Conservation (phyloP, 805 yeast genomes). For the Metschnikowia orientalis region DNA sequence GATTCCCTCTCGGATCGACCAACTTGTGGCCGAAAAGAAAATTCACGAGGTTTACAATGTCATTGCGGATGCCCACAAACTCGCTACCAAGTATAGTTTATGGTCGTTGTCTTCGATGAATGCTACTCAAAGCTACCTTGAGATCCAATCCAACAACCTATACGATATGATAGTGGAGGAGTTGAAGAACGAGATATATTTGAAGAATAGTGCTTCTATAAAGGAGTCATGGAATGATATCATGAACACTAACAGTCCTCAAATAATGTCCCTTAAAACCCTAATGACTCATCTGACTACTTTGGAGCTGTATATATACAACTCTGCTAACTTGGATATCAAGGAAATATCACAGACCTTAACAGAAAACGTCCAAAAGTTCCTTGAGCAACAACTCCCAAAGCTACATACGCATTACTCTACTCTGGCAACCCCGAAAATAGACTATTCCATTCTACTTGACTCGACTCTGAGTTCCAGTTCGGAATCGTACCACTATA, state of each 20-base stretch:
- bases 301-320: conserved; percentile 52
- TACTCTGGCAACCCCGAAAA: conserved; percentile 13
- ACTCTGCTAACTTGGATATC: conserved; percentile 55
- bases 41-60: conserved; percentile 62
- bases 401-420: conserved; percentile 23
- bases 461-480: conserved; percentile 26
- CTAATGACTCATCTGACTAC: conserved; percentile 32
- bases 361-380: conserved; percentile 28
- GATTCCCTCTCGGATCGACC: conserved; percentile 62
- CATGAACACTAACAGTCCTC: conserved; percentile 29
- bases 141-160: conserved; percentile 53
- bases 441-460: conserved; percentile 29
- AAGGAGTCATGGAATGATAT: conserved; percentile 16
- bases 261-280: conserved; percentile 31
- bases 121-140: conserved; percentile 48
- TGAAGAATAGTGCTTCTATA: conserved; percentile 30
- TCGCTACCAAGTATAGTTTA: conserved; percentile 48
- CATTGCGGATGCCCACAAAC: conserved; percentile 38
- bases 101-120: conserved; percentile 56
- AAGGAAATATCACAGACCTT: conserved; percentile 43
- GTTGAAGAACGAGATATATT: conserved; percentile 61
- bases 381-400: conserved; percentile 28
- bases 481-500: conserved; percentile 49
- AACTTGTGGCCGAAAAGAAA: conserved; percentile 60
- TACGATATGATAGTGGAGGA: conserved; percentile 77